Percentiles rank a stretch among this genome's conserved stretches.
Evolutionary conservation across 257 asterid genomes (phyloP).

Genomic region (Verbena officinalis): DNA sequence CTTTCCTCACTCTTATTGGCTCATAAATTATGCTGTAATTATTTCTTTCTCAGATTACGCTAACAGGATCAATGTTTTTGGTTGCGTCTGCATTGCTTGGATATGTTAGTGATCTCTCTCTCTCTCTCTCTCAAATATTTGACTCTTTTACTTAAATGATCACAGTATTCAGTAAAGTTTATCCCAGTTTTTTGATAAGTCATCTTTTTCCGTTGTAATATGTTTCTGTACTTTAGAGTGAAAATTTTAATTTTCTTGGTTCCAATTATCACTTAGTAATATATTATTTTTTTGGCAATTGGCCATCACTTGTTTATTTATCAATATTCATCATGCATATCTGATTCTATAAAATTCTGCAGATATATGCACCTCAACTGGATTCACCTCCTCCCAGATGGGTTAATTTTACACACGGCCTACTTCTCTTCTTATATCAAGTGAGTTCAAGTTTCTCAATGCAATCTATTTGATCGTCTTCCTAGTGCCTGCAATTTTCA

Average conservation of each 20-base stretch:
- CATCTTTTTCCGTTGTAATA: too few relatives aligned
- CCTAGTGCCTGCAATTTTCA: constrained; percentile 17
- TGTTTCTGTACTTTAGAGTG: background rate
- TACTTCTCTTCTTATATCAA: constrained; percentile 92
- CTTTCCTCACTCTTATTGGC: constrained; percentile 15
- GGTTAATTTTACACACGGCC: constrained; percentile 93
- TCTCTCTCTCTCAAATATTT: constrained; percentile 13
- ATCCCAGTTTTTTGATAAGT: too few relatives aligned
- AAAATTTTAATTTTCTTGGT: background rate
- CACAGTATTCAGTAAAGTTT: background rate
- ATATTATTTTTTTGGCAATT: too few relatives aligned
- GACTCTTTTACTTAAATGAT: constrained; percentile 5
- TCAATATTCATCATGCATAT: constrained; percentile 11
- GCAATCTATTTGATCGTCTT: constrained; percentile 2
- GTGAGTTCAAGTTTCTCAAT: constrained; percentile 41
- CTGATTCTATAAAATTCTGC: constrained; percentile 34
- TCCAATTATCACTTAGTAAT: background rate
- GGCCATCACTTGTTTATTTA: too few relatives aligned
- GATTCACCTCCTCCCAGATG: constrained; percentile 99
- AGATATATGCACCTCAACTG: constrained; percentile 93
- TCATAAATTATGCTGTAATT: constrained; percentile 12
- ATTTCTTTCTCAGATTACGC: constrained; percentile 70
- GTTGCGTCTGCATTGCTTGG: constrained; percentile 88
- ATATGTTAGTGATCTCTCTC: constrained; percentile 62
- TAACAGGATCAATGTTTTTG: constrained; percentile 84